phyloP scores from a whole-genome alignment of 495 filamentous ascomycete genomes.

The Trichodelitschia bisporula region DNA sequence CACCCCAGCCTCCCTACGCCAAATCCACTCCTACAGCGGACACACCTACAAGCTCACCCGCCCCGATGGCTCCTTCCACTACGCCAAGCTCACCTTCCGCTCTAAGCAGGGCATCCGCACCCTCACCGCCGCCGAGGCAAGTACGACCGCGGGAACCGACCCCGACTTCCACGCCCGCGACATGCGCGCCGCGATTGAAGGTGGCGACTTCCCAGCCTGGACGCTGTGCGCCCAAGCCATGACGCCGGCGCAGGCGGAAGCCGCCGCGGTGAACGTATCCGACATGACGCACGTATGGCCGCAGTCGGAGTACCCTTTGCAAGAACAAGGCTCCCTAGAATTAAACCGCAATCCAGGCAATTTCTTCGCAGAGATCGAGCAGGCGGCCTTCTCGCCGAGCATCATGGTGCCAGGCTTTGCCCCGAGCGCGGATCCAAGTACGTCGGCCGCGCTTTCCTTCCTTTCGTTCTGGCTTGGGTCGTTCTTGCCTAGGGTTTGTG shows the following conservation, averaged over 20 bases:
- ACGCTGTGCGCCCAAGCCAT: constrained; percentile 24
- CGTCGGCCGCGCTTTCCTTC: too few relatives aligned
- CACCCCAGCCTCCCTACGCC: constrained; percentile 4
- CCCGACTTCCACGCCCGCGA: constrained; percentile 18
- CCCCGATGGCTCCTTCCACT: constrained; percentile 7
- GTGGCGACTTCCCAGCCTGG: constrained; percentile 19
- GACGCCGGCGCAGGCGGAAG: constrained; percentile 13
- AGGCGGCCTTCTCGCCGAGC: constrained; percentile 24
- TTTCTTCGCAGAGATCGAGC: constrained; percentile 25
- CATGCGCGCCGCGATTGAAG: constrained; percentile 16
- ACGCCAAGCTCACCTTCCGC: constrained; percentile 8
- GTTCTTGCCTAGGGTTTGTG: not conserved
- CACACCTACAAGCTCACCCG: constrained; percentile 8
- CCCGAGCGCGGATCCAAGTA: constrained; percentile 19
- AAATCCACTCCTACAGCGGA: constrained; percentile 6
- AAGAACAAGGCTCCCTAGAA: constrained; percentile 19
- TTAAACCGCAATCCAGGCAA: constrained; percentile 21
- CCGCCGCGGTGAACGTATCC: constrained; percentile 16
- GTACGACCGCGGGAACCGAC: constrained; percentile 9
- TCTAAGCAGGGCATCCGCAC: constrained; percentile 6
- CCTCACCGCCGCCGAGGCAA: constrained; percentile 2
- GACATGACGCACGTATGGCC: constrained; percentile 22
- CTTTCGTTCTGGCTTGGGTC: not conserved
- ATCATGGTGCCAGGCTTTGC: constrained; percentile 25
- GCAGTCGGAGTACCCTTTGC: constrained; percentile 18